These are phyloP conservation scores for Kwoniella sp. DNA, from an alignment of 768 basidiomycete species.

Conservation along the genomic window DNA sequence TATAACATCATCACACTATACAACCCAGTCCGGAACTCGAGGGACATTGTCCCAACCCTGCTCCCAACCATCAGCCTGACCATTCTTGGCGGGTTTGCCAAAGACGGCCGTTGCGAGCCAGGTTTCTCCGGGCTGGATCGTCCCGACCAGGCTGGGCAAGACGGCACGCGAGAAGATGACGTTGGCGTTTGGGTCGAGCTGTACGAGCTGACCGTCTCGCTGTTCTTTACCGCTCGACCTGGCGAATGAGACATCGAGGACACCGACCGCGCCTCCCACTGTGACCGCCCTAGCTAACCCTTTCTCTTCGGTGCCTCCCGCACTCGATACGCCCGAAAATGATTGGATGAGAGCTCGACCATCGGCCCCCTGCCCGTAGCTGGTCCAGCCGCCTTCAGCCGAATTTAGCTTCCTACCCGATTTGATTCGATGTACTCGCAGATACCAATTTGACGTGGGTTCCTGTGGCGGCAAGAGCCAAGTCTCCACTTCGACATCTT, in stretches of 20 bases:
- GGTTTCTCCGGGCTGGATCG: slow-evolving; percentile 59
- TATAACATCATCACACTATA: neutral
- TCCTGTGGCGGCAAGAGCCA: slow-evolving; percentile 71
- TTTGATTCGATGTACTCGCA: slow-evolving; percentile 67
- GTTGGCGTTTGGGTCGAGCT: slow-evolving; percentile 74
- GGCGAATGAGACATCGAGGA: slow-evolving; percentile 60
- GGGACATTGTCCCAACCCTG: slow-evolving; percentile 48
- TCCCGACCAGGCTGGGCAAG: slow-evolving; percentile 66
- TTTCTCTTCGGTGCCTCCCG: slow-evolving; percentile 61
- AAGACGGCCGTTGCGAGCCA: slow-evolving; percentile 73
- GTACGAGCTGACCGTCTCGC: slow-evolving; percentile 60
- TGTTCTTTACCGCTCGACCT: slow-evolving; percentile 22
- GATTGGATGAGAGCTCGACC: slow-evolving; percentile 65
- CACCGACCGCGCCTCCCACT: slow-evolving; percentile 66
- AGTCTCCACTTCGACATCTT: slow-evolving; percentile 72
- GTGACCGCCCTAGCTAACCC: slow-evolving; percentile 63
- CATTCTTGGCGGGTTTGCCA: slow-evolving; percentile 59
- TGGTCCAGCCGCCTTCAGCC: slow-evolving; percentile 72
- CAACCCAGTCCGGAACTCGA: slow-evolving; percentile 37
- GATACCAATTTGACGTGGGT: slow-evolving; percentile 66
- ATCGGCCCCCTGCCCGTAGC: slow-evolving; percentile 68
- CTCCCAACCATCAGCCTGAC: slow-evolving; percentile 27
- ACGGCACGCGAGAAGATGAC: slow-evolving; percentile 69
- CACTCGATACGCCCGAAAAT: slow-evolving; percentile 58
- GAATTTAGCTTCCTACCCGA: slow-evolving; percentile 61